A percentile compares a stretch with the other conserved stretches of the same genome.
phyloP scores from a whole-genome alignment of 2,329 filamentous ascomycete genomes.

The Aureobasidium sp. region DNA sequence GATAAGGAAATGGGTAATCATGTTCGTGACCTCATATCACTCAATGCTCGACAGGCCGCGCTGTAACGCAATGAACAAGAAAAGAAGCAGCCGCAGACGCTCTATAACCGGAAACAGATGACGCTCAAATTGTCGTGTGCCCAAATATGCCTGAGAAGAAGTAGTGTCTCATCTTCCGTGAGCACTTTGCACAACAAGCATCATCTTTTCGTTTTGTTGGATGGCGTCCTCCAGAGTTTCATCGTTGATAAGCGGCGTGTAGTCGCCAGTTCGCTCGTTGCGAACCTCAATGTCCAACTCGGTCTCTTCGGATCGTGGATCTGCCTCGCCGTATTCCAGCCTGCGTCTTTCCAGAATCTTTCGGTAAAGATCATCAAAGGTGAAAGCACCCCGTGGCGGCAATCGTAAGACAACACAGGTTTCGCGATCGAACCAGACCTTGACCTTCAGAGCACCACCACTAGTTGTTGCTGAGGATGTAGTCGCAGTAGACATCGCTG shows the following conservation, averaged over 20 bases:
- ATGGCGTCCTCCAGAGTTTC: conserved; percentile 7
- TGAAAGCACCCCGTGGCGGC: conserved; percentile 60
- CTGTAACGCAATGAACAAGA: background rate
- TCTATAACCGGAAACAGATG: background rate
- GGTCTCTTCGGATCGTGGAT: conserved; percentile 2
- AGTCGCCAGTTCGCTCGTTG: conserved; percentile 7
- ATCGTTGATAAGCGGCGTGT: background rate
- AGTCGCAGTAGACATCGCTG: conserved; percentile 18
- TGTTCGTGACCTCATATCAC: background rate
- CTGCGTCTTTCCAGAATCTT: conserved; percentile 81
- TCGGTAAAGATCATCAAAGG: conserved; percentile 68
- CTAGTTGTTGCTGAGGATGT: conserved; percentile 27
- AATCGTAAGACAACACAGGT: conserved; percentile 90
- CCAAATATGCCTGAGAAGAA: background rate
- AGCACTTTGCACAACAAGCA: conserved; percentile 7
- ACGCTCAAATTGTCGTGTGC: background rate
- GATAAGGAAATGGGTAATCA: background rate
- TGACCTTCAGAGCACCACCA: conserved; percentile 65
- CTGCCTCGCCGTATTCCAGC: conserved; percentile 41
- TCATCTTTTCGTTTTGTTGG: conserved; percentile 12
- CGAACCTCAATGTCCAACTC: conserved; percentile 8
- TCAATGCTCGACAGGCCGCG: background rate
- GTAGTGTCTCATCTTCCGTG: background rate
- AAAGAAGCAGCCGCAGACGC: background rate
- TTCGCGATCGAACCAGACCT: conserved; percentile 79